These are phyloP conservation scores for Leptographium radiaticola DNA, from an alignment of 2,329 filamentous ascomycete genomes.

Conservation along the genomic window DNA sequence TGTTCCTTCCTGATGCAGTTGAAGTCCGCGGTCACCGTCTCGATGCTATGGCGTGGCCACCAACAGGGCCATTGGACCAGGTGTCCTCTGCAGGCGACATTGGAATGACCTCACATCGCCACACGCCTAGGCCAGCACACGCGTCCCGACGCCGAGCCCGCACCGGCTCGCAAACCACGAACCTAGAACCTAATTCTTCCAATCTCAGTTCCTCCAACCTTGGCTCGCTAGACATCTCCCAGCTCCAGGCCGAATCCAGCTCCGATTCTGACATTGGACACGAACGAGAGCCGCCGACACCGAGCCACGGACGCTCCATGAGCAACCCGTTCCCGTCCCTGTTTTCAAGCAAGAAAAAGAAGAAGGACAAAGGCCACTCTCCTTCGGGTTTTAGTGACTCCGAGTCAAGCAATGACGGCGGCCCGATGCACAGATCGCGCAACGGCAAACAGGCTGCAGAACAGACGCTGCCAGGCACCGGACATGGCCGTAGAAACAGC, in stretches of 20 bases:
- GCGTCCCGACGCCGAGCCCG: background rate
- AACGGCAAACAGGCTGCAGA: background rate
- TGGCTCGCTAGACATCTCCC: constrained; percentile 10
- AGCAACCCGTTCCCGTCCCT: constrained; percentile 70
- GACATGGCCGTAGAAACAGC: constrained; percentile 31
- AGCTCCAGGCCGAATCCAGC: constrained; percentile 16
- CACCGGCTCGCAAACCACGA: background rate
- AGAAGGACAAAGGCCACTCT: constrained; percentile 26
- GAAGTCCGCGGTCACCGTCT: background rate
- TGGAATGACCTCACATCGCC: background rate
- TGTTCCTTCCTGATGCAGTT: background rate
- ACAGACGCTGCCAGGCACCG: constrained; percentile 19
- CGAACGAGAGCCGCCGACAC: constrained; percentile 15
- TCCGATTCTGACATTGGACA: constrained; percentile 26
- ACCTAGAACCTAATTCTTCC: background rate
- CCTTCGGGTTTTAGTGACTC: constrained; percentile 18
- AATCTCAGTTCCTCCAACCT: constrained; percentile 2
- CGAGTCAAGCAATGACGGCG: constrained; percentile 28
- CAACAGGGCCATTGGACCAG: background rate
- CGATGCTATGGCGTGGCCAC: constrained; percentile 6
- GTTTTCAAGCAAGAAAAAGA: constrained; percentile 49
- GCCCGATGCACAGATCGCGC: constrained; percentile 9
- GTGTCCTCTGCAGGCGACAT: background rate
- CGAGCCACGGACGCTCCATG: constrained; percentile 50
- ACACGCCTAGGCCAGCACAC: background rate